Percentiles rank a stretch among this genome's conserved stretches.
Evolutionary conservation across 768 basidiomycete species (phyloP).

Genomic region (Trametopsis cervina): DNA sequence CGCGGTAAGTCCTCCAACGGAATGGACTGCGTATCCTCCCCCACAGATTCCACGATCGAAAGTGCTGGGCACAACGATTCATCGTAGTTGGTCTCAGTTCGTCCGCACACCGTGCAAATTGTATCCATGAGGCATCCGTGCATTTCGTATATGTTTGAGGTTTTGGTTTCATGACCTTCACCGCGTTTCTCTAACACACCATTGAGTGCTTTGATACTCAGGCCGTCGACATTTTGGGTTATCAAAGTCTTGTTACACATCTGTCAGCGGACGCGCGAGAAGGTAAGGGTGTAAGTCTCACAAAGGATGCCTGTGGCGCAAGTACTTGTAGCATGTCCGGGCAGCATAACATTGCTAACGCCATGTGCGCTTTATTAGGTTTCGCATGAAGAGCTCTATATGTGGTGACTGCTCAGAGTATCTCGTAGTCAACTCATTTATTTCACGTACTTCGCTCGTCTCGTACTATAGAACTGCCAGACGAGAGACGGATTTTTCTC

Average conservation of each 20-base stretch:
- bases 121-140: conserved; percentile 54
- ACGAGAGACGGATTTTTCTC: conserved; percentile 39
- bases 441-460: too few relatives aligned
- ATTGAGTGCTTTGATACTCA: conserved; percentile 35
- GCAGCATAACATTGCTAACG: conserved; percentile 36
- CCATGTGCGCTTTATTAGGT: conserved; percentile 52
- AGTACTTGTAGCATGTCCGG: neutral
- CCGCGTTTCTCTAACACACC: conserved; percentile 4
- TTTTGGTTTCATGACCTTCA: neutral
- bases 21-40: conserved; percentile 25
- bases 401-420: too few relatives aligned
- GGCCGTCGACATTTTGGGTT: conserved; percentile 58
- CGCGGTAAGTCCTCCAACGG: conserved; percentile 23
- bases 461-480: conserved; percentile 68
- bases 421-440: too few relatives aligned
- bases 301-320: neutral
- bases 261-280: too few relatives aligned
- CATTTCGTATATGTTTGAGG: conserved; percentile 41
- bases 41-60: conserved; percentile 8
- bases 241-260: conserved; percentile 13
- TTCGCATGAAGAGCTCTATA: conserved; percentile 37
- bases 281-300: neutral
- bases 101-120: conserved; percentile 41
- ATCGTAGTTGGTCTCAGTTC: conserved; percentile 31
- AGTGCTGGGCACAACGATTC: neutral